These are phyloP conservation scores for Papiliotrema terrestris DNA, from an alignment of 1,284 basidiomycete species.

Conservation along the genomic window DNA sequence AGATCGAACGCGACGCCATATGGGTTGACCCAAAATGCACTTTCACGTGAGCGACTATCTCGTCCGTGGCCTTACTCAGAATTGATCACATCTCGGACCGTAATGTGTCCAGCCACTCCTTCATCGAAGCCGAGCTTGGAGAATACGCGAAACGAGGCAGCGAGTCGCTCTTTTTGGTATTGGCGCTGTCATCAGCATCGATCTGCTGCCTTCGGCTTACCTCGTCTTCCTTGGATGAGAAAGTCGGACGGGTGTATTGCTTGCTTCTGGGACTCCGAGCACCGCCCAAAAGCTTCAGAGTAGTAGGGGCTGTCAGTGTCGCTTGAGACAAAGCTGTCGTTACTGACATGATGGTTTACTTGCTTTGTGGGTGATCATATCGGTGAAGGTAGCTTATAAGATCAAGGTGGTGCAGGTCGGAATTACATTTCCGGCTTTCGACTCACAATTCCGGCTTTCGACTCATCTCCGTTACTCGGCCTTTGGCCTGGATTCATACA, in stretches of 20 bases:
- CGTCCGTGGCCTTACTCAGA: slow-evolving; percentile 42
- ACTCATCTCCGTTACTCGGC: no score
- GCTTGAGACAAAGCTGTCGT: neutral
- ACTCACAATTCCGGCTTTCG: neutral
- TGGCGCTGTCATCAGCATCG: slow-evolving; percentile 43
- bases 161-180: slow-evolving; percentile 57
- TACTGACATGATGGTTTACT: neutral
- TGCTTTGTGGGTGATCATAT: no score
- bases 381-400: neutral
- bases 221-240: slow-evolving; percentile 1
- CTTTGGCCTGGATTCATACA: no score
- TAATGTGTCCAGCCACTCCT: slow-evolving; percentile 63
- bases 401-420: neutral
- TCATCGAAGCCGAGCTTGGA: slow-evolving; percentile 60
- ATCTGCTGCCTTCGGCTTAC: neutral
- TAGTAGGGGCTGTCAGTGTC: neutral
- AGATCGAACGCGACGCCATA: slow-evolving; percentile 51
- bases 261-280: neutral
- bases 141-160: slow-evolving; percentile 34
- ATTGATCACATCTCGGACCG: slow-evolving; percentile 58
- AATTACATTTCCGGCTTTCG: neutral
- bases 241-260: neutral
- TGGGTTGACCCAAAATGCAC: slow-evolving; percentile 58
- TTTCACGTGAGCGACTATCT: neutral
- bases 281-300: neutral